Evolutionary conservation across 768 basidiomycete species (phyloP), one percentile per base, ranked within the genome.

Genomic region (Exsudoporus frostii): DNA sequence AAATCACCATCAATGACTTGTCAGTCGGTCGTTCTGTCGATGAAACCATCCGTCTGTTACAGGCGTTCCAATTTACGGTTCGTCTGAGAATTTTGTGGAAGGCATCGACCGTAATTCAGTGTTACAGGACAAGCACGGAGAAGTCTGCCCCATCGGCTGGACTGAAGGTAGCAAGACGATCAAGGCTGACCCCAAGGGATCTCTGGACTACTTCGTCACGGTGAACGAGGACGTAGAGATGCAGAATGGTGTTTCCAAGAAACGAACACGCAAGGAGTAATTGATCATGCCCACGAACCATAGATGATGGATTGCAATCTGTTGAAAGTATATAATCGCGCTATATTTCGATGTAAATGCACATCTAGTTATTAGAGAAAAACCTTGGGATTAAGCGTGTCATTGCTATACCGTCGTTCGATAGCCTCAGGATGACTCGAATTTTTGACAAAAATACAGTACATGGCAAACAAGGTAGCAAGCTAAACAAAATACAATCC

Each of bases 1-100:
- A 91, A 77, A 86, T 90, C 60, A 92, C 90, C 50, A 77, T 96
- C 56, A 96, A 96, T 67, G 94, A 97, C 71, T 80, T 95, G 37
- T 91, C 93, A 14, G 92, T 96, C 45, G 94, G 94, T n/a, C 89
- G 94, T 48, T 93, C 91, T 3, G 93, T 96, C 49, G 92, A 93
- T 34, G 94, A 97, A 76, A 94, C 93, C 2, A 61, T 94, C 48
- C 88, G 94, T 54, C 83, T 97, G 45, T 76, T 97, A 73, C 85
- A 95, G 72, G 94, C 94, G 20, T 94, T 96, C 87, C 92, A 95
- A 66, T 92, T 88, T 71, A 84, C 83, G 13, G 89, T 90, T 65
- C 38, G 84, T 75, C 6, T 30, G 29, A 40, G 5, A 14, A 4
- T 29, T 44, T 44, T 47, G 25, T 43, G 10, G 2, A 9, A 48